Conservation (phyloP, 2,329 filamentous ascomycete genomes). For the Scedosporium boydii region DNA sequence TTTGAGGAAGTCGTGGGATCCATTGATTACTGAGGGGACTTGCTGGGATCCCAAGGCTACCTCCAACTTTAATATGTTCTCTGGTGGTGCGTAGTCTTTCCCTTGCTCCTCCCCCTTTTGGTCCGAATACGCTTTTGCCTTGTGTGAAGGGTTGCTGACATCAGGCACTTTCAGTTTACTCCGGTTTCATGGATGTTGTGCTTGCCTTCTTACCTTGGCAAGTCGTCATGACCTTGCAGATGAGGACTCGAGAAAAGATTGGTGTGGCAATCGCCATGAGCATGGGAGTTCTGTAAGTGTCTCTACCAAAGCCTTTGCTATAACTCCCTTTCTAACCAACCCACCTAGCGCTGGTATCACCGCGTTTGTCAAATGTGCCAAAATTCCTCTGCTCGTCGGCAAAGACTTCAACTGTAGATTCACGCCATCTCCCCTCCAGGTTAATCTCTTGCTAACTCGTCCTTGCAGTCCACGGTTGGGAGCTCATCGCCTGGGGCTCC, state of each 20-base stretch:
- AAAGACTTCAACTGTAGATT: not conserved
- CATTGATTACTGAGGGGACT: not conserved
- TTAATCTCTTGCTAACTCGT: slow-evolving; percentile 3
- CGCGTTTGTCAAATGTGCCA: slow-evolving; percentile 19
- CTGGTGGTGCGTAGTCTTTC: slow-evolving; percentile 1
- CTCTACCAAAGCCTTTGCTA: not conserved
- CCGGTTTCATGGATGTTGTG: slow-evolving; percentile 26
- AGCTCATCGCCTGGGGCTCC: slow-evolving; percentile 13
- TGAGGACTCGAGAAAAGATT: slow-evolving; percentile 28
- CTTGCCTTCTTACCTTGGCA: slow-evolving; percentile 30
- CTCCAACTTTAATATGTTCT: slow-evolving; percentile 7
- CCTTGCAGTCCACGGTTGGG: slow-evolving; percentile 6
- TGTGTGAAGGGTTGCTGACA: not conserved
- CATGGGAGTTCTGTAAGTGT: slow-evolving; percentile 28
- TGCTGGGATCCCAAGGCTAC: not conserved
- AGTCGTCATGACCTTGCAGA: slow-evolving; percentile 28
- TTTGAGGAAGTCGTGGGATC: slow-evolving; percentile 1
- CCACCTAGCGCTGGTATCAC: slow-evolving; percentile 20
- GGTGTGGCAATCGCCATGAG: slow-evolving; percentile 31
- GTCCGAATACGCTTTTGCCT: not conserved
- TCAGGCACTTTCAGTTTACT: slow-evolving; percentile 15
- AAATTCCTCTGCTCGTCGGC: slow-evolving; percentile 10
- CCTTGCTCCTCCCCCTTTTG: slow-evolving; percentile 8
- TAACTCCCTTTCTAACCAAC: not conserved
- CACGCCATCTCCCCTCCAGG: not conserved